phyloP scores from a whole-genome alignment of 2,329 filamentous ascomycete species.

The Colletotrichum sp. region DNA sequence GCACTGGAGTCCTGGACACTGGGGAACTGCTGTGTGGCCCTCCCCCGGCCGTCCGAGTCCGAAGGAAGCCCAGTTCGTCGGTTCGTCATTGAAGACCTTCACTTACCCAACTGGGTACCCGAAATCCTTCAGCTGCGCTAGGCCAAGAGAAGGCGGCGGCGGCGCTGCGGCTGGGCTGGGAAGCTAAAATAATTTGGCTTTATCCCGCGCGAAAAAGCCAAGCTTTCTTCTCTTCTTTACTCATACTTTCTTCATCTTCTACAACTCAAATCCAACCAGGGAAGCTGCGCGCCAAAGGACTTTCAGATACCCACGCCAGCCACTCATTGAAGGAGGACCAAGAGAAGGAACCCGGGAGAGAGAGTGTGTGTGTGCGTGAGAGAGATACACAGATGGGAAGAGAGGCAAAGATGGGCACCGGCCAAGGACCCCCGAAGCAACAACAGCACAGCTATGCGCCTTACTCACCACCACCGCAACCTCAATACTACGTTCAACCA shows the following conservation, averaged over 20 bases:
- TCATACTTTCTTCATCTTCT: not conserved
- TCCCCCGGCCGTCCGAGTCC: not conserved
- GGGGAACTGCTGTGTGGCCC: not conserved
- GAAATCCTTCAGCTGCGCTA: not conserved
- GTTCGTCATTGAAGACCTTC: not conserved
- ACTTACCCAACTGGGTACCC: not conserved
- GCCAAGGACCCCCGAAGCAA: not conserved
- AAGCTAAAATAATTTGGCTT: not conserved
- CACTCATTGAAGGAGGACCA: not conserved
- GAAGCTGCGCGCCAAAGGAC: not conserved
- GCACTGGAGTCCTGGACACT: not conserved
- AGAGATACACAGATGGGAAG: not conserved
- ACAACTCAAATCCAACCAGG: not conserved
- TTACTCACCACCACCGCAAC: constrained; percentile 7
- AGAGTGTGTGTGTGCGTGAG: not conserved
- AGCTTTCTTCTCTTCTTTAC: not conserved
- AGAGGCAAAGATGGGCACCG: constrained; percentile 1
- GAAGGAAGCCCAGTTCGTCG: not conserved
- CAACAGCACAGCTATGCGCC: not conserved
- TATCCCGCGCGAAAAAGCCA: not conserved
- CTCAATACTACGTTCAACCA: constrained; percentile 4
- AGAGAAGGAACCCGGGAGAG: not conserved
- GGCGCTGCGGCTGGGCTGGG: not conserved
- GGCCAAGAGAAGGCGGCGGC: not conserved
- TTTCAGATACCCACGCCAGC: not conserved